These are phyloP conservation scores for Ophiostoma novo-ulmi DNA, from an alignment of 2,329 filamentous ascomycete genomes.

Conservation along the genomic window DNA sequence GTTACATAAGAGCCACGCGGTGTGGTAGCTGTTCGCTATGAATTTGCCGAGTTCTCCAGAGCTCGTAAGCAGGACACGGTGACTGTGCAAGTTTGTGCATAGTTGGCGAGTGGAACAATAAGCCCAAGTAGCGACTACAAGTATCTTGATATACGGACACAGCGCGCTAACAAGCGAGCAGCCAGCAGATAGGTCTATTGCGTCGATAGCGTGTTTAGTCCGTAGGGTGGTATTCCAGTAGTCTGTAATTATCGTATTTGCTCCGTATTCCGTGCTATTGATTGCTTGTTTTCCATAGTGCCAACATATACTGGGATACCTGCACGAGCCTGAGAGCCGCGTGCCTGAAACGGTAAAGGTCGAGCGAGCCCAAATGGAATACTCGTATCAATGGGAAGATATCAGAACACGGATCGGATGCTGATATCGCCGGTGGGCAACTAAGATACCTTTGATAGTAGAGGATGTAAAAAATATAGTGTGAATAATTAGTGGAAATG, in stretches of 20 bases:
- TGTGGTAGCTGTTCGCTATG: not conserved
- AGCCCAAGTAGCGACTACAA: not conserved
- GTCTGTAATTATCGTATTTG: conserved; percentile 6
- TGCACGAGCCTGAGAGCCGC: not conserved
- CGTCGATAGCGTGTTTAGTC: not conserved
- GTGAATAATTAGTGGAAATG: not conserved
- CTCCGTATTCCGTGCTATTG: conserved; percentile 6
- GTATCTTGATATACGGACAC: too few relatives aligned
- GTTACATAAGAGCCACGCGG: not conserved
- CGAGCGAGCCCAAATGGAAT: not conserved
- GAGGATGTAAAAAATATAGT: not conserved
- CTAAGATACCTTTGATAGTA: not conserved
- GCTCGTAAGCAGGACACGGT: not conserved
- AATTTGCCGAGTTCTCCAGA: not conserved
- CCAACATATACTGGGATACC: not conserved
- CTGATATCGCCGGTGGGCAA: not conserved
- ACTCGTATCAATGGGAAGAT: not conserved
- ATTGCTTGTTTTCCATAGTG: conserved; percentile 11
- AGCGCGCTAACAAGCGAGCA: not conserved
- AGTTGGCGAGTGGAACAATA: not conserved
- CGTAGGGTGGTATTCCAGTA: not conserved
- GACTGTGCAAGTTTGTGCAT: not conserved
- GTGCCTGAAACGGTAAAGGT: not conserved
- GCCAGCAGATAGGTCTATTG: too few relatives aligned
- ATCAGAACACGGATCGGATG: not conserved